Base-by-base conservation (phyloP, 192 early-diverging fungal genomes). In the Coemansia guatemalensis region DNA sequence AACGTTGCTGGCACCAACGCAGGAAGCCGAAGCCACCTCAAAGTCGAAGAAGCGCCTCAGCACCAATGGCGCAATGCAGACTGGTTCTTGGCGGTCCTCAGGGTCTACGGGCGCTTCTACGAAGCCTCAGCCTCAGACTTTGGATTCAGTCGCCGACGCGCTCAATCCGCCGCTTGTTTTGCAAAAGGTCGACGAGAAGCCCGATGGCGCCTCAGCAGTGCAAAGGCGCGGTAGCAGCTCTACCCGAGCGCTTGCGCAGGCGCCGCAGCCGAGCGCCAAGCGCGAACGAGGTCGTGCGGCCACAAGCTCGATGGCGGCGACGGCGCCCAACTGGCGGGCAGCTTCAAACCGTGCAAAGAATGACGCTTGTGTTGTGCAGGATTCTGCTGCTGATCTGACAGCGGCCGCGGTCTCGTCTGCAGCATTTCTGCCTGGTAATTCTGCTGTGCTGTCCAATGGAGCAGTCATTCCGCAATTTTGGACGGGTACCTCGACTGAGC, bases 291-390 rank as follows among this genome's bases (percentile, higher is more conserved):
- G 24, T 27, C 27, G 56, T 1, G 30, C 62, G 30, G 29, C 27
- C 4, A 56, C 64, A 8, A 49, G 26, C 14, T 72, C 69, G 17
- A 50, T 39, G 20, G 69, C 64, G 12, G 47, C 56, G 11, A 57
- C 27, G 8, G 54, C 67, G 4, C 23, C 30, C 20, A 74, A 56
- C 67, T 74, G 73, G 73, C 52, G 73, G 24, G 48, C 59, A 23
- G 62, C 57, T 11, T 56, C 71, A 17, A 73, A 53, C 48, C 65
- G 71, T 1, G 5, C 60, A 4, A 61, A 56, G 41, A 49, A 58
- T 25, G 57, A 61, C 7, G 24, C 12, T 18, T 27, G 29, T 29
- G 7, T 18, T 11, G 9, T 23, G 4, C 51, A 23, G 8, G 6
- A 33, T 17, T 32, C 18, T 20, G 2, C 52, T 21, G 47, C 11